Percentiles rank a stretch among this genome's conserved stretches.
Conservation (phyloP, 2,329 filamentous ascomycete species). For the Ophiostoma quercus region DNA sequence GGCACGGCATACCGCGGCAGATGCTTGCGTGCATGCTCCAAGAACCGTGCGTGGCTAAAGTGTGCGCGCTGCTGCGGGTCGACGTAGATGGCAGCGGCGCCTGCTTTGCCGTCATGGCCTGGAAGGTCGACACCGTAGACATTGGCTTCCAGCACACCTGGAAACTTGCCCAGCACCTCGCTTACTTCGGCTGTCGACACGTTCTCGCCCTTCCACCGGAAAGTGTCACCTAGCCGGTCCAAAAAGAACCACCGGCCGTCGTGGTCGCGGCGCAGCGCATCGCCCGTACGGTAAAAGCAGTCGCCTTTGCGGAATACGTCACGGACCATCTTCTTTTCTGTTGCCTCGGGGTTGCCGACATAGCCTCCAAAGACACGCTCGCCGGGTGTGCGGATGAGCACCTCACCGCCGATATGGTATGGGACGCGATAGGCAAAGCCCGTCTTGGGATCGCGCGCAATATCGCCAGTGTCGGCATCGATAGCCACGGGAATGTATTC, state of each 20-base stretch:
- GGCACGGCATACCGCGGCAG: slow-evolving; percentile 72
- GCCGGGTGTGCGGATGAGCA: slow-evolving; percentile 58
- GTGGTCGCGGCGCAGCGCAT: slow-evolving; percentile 55
- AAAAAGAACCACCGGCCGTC: slow-evolving; percentile 67
- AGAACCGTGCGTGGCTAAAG: slow-evolving; percentile 57
- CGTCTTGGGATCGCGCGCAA: slow-evolving; percentile 60
- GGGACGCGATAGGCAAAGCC: slow-evolving; percentile 60
- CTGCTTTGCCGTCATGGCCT: slow-evolving; percentile 75
- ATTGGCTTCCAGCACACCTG: slow-evolving; percentile 68
- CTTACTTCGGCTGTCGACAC: slow-evolving; percentile 77
- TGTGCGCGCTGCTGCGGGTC: slow-evolving; percentile 25
- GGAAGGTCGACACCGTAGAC: slow-evolving; percentile 79
- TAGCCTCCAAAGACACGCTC: slow-evolving; percentile 63
- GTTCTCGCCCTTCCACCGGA: slow-evolving; percentile 77
- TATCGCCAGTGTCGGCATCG: slow-evolving; percentile 62
- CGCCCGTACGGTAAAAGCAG: slow-evolving; percentile 62
- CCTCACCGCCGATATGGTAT: slow-evolving; percentile 68
- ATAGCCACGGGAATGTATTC: slow-evolving; percentile 61
- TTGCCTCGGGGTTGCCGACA: slow-evolving; percentile 62
- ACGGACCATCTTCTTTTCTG: slow-evolving; percentile 58
- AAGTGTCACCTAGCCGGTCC: slow-evolving; percentile 65
- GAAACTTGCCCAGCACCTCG: slow-evolving; percentile 63
- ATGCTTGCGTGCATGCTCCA: slow-evolving; percentile 52
- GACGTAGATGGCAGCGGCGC: slow-evolving; percentile 50
- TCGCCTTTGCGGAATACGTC: slow-evolving; percentile 64